A percentile compares a stretch with the other conserved stretches of the same genome.
These are phyloP conservation scores for Beverwykella pulmonaria DNA, from an alignment of 495 filamentous ascomycete species.

Conservation along the genomic window DNA sequence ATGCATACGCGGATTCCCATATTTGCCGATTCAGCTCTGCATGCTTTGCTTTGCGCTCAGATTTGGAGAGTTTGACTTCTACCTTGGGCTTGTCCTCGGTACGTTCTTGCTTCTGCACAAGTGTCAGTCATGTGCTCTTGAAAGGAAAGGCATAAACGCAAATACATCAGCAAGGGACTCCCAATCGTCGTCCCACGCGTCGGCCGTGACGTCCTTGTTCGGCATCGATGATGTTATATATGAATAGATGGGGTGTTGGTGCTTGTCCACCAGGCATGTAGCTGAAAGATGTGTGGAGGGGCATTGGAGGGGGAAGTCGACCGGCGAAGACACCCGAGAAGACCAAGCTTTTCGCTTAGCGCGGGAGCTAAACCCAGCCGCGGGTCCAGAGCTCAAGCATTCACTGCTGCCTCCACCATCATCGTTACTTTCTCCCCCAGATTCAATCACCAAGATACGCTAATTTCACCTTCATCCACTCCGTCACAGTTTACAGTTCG, in stretches of 20 bases:
- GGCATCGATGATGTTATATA: conserved; percentile 42
- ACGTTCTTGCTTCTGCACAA: conserved; percentile 47
- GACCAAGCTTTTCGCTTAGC: conserved; percentile 39
- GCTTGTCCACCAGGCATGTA: not conserved
- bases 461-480: not conserved
- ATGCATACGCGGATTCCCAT: conserved; percentile 82
- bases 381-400: conserved; percentile 5
- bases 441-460: not conserved
- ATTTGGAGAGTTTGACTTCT: conserved; percentile 61
- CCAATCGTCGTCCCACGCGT: conserved; percentile 95
- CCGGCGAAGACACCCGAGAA: conserved; percentile 19
- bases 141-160: conserved; percentile 1
- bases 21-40: conserved; percentile 78
- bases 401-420: conserved; percentile 20
- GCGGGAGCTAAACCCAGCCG: conserved; percentile 23
- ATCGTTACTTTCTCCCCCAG: not conserved
- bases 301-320: not conserved
- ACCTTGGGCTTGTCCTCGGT: conserved; percentile 10
- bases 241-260: not conserved
- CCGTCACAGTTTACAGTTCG: not conserved
- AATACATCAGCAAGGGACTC: conserved; percentile 73
- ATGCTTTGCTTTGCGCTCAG: conserved; percentile 78
- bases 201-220: conserved; percentile 58
- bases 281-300: not conserved
- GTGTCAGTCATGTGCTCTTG: conserved; percentile 9